These are phyloP conservation scores for Juglanconis oblonga DNA, from an alignment of 2,329 filamentous ascomycete genomes.

Conservation along the genomic window DNA sequence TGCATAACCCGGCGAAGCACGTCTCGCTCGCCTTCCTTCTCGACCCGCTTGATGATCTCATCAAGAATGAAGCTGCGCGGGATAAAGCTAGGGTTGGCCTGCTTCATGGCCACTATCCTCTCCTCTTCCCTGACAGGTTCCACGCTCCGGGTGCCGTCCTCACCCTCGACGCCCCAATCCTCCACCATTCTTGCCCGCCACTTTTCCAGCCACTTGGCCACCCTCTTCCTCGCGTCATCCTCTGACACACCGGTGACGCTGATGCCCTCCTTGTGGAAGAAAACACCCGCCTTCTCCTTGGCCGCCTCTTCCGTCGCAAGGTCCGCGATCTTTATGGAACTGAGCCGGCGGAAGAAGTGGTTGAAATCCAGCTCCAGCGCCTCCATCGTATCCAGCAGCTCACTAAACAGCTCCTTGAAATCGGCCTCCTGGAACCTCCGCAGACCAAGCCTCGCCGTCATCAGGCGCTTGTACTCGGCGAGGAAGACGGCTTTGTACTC, in stretches of 20 bases:
- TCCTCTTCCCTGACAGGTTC: constrained; percentile 51
- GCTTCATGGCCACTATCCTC: constrained; percentile 72
- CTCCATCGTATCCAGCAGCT: constrained; percentile 78
- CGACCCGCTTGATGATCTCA: constrained; percentile 85
- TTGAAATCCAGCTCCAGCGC: constrained; percentile 86
- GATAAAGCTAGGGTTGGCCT: constrained; percentile 88
- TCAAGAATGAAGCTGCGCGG: constrained; percentile 90
- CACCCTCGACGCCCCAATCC: constrained; percentile 64
- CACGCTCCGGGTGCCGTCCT: constrained; percentile 27
- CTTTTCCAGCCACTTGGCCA: constrained; percentile 76
- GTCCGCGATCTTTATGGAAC: constrained; percentile 57
- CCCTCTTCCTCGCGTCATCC: constrained; percentile 59
- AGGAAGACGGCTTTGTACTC: constrained; percentile 89
- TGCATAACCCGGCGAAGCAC: constrained; percentile 76
- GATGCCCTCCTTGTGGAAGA: constrained; percentile 77
- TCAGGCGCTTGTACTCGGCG: constrained; percentile 82
- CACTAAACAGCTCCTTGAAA: constrained; percentile 79
- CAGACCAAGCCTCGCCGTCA: constrained; percentile 77
- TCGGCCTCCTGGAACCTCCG: constrained; percentile 67
- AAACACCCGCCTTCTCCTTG: constrained; percentile 62
- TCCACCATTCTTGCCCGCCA: constrained; percentile 72
- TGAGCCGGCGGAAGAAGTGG: constrained; percentile 84
- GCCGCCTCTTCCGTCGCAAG: constrained; percentile 64
- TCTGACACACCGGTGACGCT: constrained; percentile 55
- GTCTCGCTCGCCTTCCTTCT: constrained; percentile 77